Evolutionary conservation across 148 eudicot species (phyloP).

Genomic region (Spergularia bocconei): DNA sequence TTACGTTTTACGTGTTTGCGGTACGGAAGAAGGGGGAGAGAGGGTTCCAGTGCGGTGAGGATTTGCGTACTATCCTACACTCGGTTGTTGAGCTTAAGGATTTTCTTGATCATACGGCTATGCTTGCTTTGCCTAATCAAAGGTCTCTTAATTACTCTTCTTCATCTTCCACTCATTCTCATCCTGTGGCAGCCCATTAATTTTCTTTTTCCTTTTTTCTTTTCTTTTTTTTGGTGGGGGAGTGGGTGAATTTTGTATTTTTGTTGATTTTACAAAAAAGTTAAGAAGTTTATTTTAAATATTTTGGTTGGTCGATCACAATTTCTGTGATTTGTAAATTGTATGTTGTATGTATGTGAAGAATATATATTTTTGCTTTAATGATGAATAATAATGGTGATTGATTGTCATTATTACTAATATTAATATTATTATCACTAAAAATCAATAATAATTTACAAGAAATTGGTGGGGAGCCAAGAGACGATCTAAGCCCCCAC

Average conservation of each 20-base stretch:
- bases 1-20: conserved; percentile 83
- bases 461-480: too few species aligned
- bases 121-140: conserved; percentile 91
- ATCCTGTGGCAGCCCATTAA: conserved; percentile 30
- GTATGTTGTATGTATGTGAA: not conserved
- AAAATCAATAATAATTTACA: too few species aligned
- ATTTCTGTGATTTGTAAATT: not conserved
- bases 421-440: too few species aligned
- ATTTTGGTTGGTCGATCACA: too few species aligned
- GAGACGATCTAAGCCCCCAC: too few species aligned
- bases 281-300: not conserved
- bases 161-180: not conserved
- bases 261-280: not conserved
- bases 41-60: conserved; percentile 66
- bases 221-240: not conserved
- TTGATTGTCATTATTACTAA: too few species aligned
- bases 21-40: conserved; percentile 44
- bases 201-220: not conserved
- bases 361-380: not conserved
- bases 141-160: conserved; percentile 39
- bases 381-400: not conserved
- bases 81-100: conserved; percentile 67
- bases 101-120: conserved; percentile 92
- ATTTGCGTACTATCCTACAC: conserved; percentile 50
- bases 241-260: too few species aligned